Evolutionary conservation across 306 rosid species (phyloP), one percentile per base, ranked within the genome.

Genomic region (Oxytropis ochrocephala): DNA sequence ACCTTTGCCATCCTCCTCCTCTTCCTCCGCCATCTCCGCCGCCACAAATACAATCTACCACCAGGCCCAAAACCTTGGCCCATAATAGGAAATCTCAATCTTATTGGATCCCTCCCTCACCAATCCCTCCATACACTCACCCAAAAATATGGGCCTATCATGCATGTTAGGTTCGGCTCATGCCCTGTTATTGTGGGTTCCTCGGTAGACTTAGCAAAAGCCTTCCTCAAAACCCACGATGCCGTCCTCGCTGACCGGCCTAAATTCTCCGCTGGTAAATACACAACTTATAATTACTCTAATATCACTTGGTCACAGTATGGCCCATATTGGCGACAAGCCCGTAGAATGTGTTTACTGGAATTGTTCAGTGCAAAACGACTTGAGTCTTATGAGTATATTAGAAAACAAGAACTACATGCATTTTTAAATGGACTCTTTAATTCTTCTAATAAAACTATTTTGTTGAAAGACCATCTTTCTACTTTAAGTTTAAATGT

Each of bases 61-160:
- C 96, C 93, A 7, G 97, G 97, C 36, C 96, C 97, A 60, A 86
- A 75, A 44, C 83, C 92, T 1, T 88, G 97, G 97, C 97, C 92
- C 17, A 35, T 91, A 4, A 80, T 91, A 27, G 97, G 97, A 11
- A 91, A 88, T 80, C 96, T 88, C 16, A 75, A 91, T 69, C 82
- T 91, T 10, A 88, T 91, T 6, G 87, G 96, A 14, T 0, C 81
- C 6, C 89, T 91, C 8, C 97, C 95, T 3, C 96, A 86, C 72
- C 83, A 8, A 0, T 88, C 95, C 38, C 7, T 91, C 63, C 85
- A 91, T 16, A 52, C 39, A 1, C 91, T 88, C 17, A 76, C 84
- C 30, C 24, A 9, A 24, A 86, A 84, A 6, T 80, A 88, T 9
- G 97, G 97, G 0, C 95, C 95, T 59, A 51, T 91, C 74, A 78